Conservation (phyloP, 2,329 filamentous ascomycete genomes). For the Diaporthe sp. region DNA sequence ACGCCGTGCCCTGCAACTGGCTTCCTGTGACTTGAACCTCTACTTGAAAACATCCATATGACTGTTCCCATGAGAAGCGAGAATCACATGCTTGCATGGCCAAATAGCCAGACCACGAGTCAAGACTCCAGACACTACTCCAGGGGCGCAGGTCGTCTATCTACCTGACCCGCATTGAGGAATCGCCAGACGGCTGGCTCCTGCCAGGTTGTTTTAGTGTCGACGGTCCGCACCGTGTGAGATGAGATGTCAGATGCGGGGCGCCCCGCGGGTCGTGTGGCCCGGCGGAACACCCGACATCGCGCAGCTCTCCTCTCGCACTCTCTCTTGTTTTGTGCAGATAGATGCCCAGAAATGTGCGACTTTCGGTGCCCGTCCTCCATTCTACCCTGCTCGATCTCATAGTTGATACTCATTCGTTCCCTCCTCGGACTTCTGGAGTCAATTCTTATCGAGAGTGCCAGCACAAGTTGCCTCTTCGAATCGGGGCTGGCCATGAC, state of each 20-base stretch:
- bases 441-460: no score
- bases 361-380: not conserved
- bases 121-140: not conserved
- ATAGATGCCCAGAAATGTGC: not conserved
- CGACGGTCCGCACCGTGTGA: not conserved
- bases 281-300: not conserved
- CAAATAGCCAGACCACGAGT: not conserved
- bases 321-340: not conserved
- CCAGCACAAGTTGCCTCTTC: not conserved
- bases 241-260: constrained; percentile 23
- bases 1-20: no score
- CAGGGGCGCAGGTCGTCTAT: not conserved
- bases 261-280: not conserved
- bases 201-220: not conserved
- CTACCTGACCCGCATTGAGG: not conserved
- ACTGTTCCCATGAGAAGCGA: not conserved
- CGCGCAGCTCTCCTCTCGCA: not conserved
- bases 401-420: not conserved
- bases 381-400: not conserved
- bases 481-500: not conserved
- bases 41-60: not conserved
- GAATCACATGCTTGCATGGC: no score
- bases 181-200: not conserved
- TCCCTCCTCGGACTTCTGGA: not conserved
- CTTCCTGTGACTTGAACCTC: not conserved